Percentiles rank a stretch among this genome's conserved stretches.
Conservation (phyloP, 2,329 filamentous ascomycete genomes). For the Phoma sp. region DNA sequence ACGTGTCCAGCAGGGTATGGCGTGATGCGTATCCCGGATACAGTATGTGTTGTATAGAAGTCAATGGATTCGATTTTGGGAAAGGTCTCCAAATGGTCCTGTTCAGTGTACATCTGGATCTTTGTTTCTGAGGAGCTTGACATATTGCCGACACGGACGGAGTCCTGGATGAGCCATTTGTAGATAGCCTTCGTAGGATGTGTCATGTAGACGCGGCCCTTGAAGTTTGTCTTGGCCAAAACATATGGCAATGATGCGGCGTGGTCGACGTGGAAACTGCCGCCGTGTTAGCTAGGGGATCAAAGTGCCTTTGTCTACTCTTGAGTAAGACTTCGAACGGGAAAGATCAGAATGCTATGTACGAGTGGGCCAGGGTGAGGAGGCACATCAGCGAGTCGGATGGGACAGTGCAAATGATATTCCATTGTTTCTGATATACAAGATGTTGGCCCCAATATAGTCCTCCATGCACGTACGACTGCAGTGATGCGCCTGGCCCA, state of each 20-base stretch:
- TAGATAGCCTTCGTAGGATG: slow-evolving; percentile 99
- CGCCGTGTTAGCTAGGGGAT: slow-evolving; percentile 27
- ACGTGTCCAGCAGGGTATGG: slow-evolving; percentile 97
- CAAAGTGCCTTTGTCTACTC: neutral
- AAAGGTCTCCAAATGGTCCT: slow-evolving; percentile 92
- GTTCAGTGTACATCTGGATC: slow-evolving; percentile 84
- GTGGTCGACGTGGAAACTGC: slow-evolving; percentile 96
- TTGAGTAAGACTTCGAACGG: neutral
- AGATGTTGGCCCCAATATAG: slow-evolving; percentile 26
- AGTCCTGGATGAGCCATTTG: slow-evolving; percentile 99
- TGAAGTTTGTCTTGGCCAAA: slow-evolving; percentile 96
- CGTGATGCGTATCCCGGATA: slow-evolving; percentile 94
- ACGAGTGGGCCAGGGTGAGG: slow-evolving; percentile 25
- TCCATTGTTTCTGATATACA: slow-evolving; percentile 51
- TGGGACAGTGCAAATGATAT: slow-evolving; percentile 46
- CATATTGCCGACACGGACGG: slow-evolving; percentile 82
- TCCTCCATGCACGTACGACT: slow-evolving; percentile 36
- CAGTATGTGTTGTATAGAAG: slow-evolving; percentile 96
- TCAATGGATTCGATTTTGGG: slow-evolving; percentile 96
- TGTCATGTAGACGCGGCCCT: slow-evolving; percentile 97
- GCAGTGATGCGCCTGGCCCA: slow-evolving; percentile 41
- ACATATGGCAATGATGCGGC: slow-evolving; percentile 99
- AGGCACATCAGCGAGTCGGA: slow-evolving; percentile 47
- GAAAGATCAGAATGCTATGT: slow-evolving; percentile 22
- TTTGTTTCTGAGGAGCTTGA: slow-evolving; percentile 67